phyloP scores from a whole-genome alignment of 495 filamentous ascomycete species.

The Rostrohypoxylon terebratum region DNA sequence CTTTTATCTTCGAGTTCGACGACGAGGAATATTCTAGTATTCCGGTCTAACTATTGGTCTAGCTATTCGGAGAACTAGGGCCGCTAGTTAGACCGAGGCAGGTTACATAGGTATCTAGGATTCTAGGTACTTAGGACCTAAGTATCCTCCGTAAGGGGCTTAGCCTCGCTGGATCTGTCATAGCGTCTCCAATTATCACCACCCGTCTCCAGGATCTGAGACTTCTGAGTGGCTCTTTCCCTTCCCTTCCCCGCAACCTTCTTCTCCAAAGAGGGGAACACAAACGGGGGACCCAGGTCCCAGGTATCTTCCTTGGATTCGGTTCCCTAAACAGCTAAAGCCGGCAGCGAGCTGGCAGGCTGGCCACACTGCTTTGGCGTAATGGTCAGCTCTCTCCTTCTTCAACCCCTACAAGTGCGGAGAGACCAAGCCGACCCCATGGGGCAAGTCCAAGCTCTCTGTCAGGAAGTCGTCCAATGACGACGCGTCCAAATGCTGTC shows the following conservation, averaged over 20 bases:
- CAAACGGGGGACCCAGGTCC: too few species aligned
- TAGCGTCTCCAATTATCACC: not conserved
- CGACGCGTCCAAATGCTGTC: slow-evolving; percentile 8
- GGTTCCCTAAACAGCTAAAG: not conserved
- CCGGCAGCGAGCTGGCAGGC: slow-evolving; percentile 8
- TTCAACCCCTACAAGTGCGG: not conserved
- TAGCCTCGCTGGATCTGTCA: slow-evolving; percentile 31
- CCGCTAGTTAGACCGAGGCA: slow-evolving; percentile 29
- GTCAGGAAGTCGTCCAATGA: slow-evolving; percentile 27
- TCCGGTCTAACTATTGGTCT: slow-evolving; percentile 15
- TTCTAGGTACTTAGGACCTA: too few species aligned
- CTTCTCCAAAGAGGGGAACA: too few species aligned
- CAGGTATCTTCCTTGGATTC: not conserved
- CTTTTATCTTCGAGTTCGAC: slow-evolving; percentile 19
- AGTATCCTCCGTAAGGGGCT: slow-evolving; percentile 37
- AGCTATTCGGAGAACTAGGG: slow-evolving; percentile 3
- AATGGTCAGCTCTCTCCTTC: slow-evolving; percentile 30
- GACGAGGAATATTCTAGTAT: slow-evolving; percentile 36
- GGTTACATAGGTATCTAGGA: too few species aligned
- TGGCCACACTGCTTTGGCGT: slow-evolving; percentile 34
- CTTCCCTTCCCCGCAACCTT: too few species aligned
- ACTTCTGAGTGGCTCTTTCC: too few species aligned
- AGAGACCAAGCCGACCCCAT: slow-evolving; percentile 26
- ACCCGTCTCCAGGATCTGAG: not conserved
- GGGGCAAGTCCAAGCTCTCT: slow-evolving; percentile 19